Base-by-base conservation (phyloP, 2,329 filamentous ascomycete species). In the Pestalotiopsis sp. region DNA sequence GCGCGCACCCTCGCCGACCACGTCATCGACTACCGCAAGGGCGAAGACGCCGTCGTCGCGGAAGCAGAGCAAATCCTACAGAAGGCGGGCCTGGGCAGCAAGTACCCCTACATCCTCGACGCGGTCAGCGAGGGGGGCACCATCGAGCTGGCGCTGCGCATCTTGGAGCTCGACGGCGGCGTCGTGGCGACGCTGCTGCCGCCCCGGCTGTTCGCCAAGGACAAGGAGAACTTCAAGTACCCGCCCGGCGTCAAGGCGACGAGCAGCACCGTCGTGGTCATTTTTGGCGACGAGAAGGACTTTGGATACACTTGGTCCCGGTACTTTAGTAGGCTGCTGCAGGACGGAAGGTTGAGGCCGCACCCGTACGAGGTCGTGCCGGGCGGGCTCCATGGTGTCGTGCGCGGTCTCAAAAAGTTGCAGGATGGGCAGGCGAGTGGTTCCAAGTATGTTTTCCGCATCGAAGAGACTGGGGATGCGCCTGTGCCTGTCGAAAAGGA, bases 21-120 rank as follows among this genome's bases (percentile, higher is more conserved):
- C 11, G 79, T 91, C 27, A 75, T 91, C 68, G 89, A 91, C 78
- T 91, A 91, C 77, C 86, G 89, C 27, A 75, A 81, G 0, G 89
- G 89, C 11, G 82, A 87, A 67, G 85, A 86, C 0, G 82, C 82
- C 1, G 81, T 90, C 5, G 79, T 87, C 0, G 41, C 67, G 1
- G 20, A 45, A 4, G 68, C 72, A 4, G 72, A 76, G 67, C 77
- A 78, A 13, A 79, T 89, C 71, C 79, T 82, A 45, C 77, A 81
- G 13, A 83, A 82, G 2, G 78, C 84, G n/a, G 70, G 69, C 4
- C 77, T 82, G 2, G 78, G 78, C 6, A 72, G 73, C 12, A 82
- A 82, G 69, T 71, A 89, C 17, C 72, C 81, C 6, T 81, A 89
- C 69, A 88, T 87, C 0, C 86, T 86, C 68, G 90, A 92, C 72